Conservation (phyloP, 148 eudicot genomes). For the Euryodendron excelsum region DNA sequence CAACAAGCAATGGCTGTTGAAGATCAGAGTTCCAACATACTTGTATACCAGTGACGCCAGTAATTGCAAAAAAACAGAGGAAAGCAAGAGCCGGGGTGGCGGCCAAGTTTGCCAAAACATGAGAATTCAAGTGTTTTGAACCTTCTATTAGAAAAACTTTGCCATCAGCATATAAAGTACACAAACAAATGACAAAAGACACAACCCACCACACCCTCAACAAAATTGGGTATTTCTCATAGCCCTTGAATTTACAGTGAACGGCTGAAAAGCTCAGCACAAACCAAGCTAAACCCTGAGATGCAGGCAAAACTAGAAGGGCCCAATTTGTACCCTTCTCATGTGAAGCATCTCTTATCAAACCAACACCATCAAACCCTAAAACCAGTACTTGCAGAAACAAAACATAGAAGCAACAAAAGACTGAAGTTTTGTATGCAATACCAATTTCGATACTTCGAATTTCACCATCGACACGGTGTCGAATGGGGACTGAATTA, state of each 20-base stretch:
- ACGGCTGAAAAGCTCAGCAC: constrained; percentile 69
- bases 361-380: constrained; percentile 63
- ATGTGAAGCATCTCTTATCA: constrained; percentile 47
- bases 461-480: constrained; percentile 44
- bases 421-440: constrained; percentile 52
- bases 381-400: constrained; percentile 60
- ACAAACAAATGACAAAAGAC: constrained; percentile 62
- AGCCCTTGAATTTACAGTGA: constrained; percentile 56
- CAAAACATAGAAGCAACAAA: constrained; percentile 81
- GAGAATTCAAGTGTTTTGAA: constrained; percentile 52
- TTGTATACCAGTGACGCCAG: constrained; percentile 75
- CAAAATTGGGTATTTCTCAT: constrained; percentile 65
- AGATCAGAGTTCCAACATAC: constrained; percentile 62
- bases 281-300: constrained; percentile 80
- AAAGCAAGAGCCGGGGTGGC: constrained; percentile 70
- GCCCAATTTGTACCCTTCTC: constrained; percentile 49
- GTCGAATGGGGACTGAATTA: constrained; percentile 33
- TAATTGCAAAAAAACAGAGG: constrained; percentile 64
- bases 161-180: constrained; percentile 63
- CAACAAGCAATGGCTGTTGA: constrained; percentile 77
- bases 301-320: constrained; percentile 58
- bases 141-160: constrained; percentile 53
- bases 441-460: constrained; percentile 48
- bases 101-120: constrained; percentile 65
- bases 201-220: constrained; percentile 88